Evolutionary conservation across 352 stramenopile species (phyloP).

Genomic region (Phytophthora colocasiae): DNA sequence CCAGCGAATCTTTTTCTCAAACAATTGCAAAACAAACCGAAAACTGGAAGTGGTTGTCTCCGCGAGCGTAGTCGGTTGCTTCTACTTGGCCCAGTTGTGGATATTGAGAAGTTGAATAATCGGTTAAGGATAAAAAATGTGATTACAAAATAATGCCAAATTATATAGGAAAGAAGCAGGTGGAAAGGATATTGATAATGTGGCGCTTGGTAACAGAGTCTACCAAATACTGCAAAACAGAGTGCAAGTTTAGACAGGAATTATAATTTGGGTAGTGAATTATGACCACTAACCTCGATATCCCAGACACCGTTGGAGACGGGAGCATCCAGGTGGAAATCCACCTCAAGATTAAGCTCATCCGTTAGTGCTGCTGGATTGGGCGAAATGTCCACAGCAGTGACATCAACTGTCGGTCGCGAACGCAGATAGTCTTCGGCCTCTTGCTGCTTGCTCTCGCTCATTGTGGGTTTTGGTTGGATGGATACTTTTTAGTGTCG

Average conservation of each 20-base stretch:
- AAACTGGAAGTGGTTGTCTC: slow-evolving; percentile 89
- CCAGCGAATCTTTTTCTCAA: too few species aligned
- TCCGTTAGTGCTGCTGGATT: slow-evolving; percentile 80
- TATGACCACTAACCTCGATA: slow-evolving; percentile 58
- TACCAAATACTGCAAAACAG: slow-evolving; percentile 71
- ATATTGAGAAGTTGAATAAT: slow-evolving; percentile 18
- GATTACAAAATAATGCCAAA: background rate
- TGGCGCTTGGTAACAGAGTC: slow-evolving; percentile 86
- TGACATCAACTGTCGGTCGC: slow-evolving; percentile 67
- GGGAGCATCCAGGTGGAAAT: slow-evolving; percentile 74
- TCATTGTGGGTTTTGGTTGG: slow-evolving; percentile 52
- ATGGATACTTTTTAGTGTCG: slow-evolving; percentile 14
- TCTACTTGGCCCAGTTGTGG: slow-evolving; percentile 80
- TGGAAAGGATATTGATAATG: slow-evolving; percentile 88
- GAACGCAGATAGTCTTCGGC: slow-evolving; percentile 56
- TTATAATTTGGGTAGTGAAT: background rate
- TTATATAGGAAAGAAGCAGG: background rate
- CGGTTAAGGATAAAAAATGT: slow-evolving; percentile 42
- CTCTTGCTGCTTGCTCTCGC: slow-evolving; percentile 63
- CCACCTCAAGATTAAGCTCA: slow-evolving; percentile 83
- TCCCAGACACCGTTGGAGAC: slow-evolving; percentile 77
- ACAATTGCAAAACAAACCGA: slow-evolving; percentile 52
- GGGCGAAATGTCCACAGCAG: slow-evolving; percentile 82
- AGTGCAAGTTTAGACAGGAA: slow-evolving; percentile 3
- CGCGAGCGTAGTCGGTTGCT: slow-evolving; percentile 61